These are phyloP conservation scores for Grifola frondosa DNA, from an alignment of 1,284 basidiomycete genomes.

Conservation along the genomic window DNA sequence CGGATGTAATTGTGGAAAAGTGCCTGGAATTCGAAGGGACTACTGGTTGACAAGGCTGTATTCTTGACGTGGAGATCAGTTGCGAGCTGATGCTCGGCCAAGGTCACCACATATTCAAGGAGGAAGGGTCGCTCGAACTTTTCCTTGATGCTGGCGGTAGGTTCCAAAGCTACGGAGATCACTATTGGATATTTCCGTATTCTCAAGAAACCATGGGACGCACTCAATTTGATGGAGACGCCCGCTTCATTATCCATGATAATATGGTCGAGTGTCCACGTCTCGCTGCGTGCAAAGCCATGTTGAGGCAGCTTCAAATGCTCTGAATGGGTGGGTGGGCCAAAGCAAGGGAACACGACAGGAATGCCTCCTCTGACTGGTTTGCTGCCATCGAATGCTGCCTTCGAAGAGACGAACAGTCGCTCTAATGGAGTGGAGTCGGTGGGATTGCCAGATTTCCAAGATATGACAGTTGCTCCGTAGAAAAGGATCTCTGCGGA, in stretches of 20 bases:
- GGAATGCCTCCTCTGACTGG: slow-evolving; percentile 84
- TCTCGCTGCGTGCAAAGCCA: slow-evolving; percentile 78
- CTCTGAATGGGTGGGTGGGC: slow-evolving; percentile 69
- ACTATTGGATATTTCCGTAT: background rate
- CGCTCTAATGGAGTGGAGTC: slow-evolving; percentile 53
- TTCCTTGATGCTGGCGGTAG: slow-evolving; percentile 55
- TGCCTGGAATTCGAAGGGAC: slow-evolving; percentile 78
- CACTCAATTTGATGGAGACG: slow-evolving; percentile 75
- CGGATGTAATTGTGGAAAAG: slow-evolving; percentile 85
- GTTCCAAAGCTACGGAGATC: slow-evolving; percentile 52
- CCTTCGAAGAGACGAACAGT: slow-evolving; percentile 77
- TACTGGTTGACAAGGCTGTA: slow-evolving; percentile 44
- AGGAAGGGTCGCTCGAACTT: slow-evolving; percentile 65
- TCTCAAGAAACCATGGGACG: slow-evolving; percentile 25
- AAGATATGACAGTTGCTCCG: slow-evolving; percentile 82
- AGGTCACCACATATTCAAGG: slow-evolving; percentile 77
- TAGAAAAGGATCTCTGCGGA: slow-evolving; percentile 72
- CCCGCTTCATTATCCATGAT: slow-evolving; percentile 70
- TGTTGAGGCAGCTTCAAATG: slow-evolving; percentile 78
- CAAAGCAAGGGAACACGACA: slow-evolving; percentile 85
- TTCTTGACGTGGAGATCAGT: slow-evolving; percentile 83
- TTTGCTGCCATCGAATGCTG: slow-evolving; percentile 71
- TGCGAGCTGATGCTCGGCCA: slow-evolving; percentile 71
- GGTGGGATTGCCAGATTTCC: slow-evolving; percentile 51
- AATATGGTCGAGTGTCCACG: slow-evolving; percentile 66